These are phyloP conservation scores for Dispira simplex DNA, from an alignment of 192 early-diverging fungal genomes.

Conservation along the genomic window DNA sequence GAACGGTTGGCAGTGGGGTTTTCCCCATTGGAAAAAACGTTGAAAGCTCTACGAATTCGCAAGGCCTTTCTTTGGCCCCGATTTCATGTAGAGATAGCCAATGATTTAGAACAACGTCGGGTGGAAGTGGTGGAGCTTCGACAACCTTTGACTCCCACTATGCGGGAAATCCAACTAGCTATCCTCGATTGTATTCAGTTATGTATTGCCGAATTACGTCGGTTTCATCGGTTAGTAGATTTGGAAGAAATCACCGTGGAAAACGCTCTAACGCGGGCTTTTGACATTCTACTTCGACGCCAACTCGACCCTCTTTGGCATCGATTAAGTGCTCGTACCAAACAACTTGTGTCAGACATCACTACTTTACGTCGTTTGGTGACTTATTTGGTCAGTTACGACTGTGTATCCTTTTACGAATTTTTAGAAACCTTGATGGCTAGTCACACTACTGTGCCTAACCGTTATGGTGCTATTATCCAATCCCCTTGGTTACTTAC, in stretches of 20 bases:
- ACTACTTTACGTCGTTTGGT: constrained; percentile 52
- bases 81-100: constrained; percentile 17
- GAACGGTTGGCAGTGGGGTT: constrained; percentile 67
- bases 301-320: constrained; percentile 87
- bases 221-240: constrained; percentile 51
- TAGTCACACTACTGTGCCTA: constrained; percentile 26
- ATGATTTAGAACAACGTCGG: background rate
- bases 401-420: constrained; percentile 74
- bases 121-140: constrained; percentile 57
- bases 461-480: constrained; percentile 12
- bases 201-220: constrained; percentile 57
- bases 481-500: constrained; percentile 70
- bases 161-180: constrained; percentile 69
- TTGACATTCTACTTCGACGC: constrained; percentile 57
- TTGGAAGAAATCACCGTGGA: constrained; percentile 72
- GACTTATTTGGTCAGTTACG: constrained; percentile 65
- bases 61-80: constrained; percentile 83
- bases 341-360: constrained; percentile 62
- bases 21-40: constrained; percentile 71
- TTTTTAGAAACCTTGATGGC: constrained; percentile 75
- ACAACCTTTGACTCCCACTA: constrained; percentile 59
- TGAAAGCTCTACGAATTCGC: constrained; percentile 65
- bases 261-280: constrained; percentile 69
- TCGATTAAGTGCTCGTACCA: constrained; percentile 48
- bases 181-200: constrained; percentile 74